A percentile compares a stretch with the other conserved stretches of the same genome.
Evolutionary conservation across 2,329 filamentous ascomycete species (phyloP).

Genomic region (Colletotrichum coccodes): DNA sequence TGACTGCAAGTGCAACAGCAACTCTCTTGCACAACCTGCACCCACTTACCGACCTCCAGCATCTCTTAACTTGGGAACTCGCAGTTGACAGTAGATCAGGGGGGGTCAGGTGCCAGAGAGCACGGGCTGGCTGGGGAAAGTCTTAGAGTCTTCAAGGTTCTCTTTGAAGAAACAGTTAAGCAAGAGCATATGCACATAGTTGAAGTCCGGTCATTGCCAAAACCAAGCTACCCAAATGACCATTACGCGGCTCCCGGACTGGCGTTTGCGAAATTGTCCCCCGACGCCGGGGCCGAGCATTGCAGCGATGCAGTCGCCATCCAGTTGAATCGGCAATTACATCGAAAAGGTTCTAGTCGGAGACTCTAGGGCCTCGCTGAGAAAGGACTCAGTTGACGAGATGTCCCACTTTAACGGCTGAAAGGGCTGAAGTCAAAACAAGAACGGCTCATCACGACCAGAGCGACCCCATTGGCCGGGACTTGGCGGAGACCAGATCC

Average conservation of each 20-base stretch:
- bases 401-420: not conserved
- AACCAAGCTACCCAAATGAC: not conserved
- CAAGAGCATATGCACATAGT: not conserved
- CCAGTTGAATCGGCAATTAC: too few species aligned
- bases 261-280: not conserved
- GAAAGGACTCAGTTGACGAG: too few species aligned
- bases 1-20: too few species aligned
- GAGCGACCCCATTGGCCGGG: conserved; percentile 3
- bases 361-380: too few species aligned
- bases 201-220: not conserved
- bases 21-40: too few species aligned
- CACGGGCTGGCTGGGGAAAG: not conserved
- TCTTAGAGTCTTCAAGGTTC: too few species aligned
- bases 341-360: too few species aligned
- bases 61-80: too few species aligned
- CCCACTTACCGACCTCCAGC: too few species aligned
- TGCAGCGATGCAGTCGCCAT: not conserved
- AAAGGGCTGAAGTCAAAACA: conserved; percentile 28
- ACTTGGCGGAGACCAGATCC: not conserved
- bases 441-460: not conserved
- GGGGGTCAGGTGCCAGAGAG: not conserved
- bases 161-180: not conserved
- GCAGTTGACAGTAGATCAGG: too few species aligned
- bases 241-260: not conserved
- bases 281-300: too few species aligned